phyloP scores from a whole-genome alignment of 805 yeast genomes.

The Alloascoidea hylecoeti region DNA sequence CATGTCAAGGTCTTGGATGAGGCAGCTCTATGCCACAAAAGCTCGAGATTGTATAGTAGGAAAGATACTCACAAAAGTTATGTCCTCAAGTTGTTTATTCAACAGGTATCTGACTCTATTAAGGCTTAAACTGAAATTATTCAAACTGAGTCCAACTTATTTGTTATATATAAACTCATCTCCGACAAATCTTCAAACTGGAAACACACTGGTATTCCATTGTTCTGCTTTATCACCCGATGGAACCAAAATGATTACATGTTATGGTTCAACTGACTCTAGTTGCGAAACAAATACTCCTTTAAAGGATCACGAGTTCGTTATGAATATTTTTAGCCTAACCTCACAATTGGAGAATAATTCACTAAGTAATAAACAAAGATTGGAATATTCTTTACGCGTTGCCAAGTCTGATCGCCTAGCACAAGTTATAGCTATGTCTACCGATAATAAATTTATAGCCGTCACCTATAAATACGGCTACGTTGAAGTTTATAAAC shows the following conservation, averaged over 20 bases:
- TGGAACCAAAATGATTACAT: not conserved
- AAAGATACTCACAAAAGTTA: not conserved
- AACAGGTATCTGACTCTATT: not conserved
- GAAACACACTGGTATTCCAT: not conserved
- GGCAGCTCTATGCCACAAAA: not conserved
- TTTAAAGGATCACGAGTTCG: conserved; percentile 2
- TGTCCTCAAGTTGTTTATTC: not conserved
- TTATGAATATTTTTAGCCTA: conserved; percentile 6
- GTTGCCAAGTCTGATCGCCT: conserved; percentile 3
- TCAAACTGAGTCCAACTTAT: not conserved
- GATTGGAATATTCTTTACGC: conserved; percentile 4
- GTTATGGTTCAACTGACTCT: not conserved
- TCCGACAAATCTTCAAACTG: not conserved
- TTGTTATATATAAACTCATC: not conserved
- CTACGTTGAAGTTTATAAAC: conserved; percentile 8
- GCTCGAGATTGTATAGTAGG: not conserved
- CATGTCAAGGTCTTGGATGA: conserved; percentile 2
- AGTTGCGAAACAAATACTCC: conserved; percentile 3
- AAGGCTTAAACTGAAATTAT: not conserved
- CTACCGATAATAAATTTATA: conserved; percentile 6
- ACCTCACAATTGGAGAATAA: conserved; percentile 7
- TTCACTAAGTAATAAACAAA: conserved; percentile 3
- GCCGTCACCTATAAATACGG: conserved; percentile 8
- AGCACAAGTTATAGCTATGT: conserved; percentile 5
- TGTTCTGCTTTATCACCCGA: conserved; percentile 1